Base-by-base conservation (phyloP, 768 basidiomycete genomes). In the Mycena pura region DNA sequence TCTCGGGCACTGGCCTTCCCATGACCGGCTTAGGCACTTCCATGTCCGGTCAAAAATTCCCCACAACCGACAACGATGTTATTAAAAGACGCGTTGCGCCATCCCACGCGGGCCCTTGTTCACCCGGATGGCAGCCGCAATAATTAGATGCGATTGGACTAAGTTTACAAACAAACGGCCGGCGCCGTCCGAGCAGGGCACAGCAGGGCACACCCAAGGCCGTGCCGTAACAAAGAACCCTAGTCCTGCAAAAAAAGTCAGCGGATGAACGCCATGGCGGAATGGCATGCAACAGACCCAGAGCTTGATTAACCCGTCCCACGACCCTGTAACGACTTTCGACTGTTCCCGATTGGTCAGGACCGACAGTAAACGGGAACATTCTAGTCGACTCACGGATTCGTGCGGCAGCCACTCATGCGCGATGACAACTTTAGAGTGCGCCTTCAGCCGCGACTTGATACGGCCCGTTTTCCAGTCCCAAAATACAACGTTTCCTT, bases 401-500 rank as follows among this genome's bases (percentile, higher is more conserved):
- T 99, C 97, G 73, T 99, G 96, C 50, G 96, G 97, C 60, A 99
- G 77, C 97, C 97, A 99, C 71, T 93, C 93, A 70, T 99, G 97
- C 21, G 94, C 86, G 68, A 99, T 98, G 50, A 99, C 93, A n/a
- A 97, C 96, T 77, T 98, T 95, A 13, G 85, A 87, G 74, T 99
- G 97, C 3, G 93, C 94, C 64, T 88, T 87, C 55, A 99, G 76
- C 36, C 93, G 82, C 55, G 91, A 94, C 78, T 96, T 93, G 74
- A 99, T 95, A 64, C 93, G 87, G 2, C 95, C 93, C n/a, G 90
- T 96, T 78, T 97, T 99, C 93, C 94, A 99, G 74, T 99, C 97
- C 97, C 97, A 99, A 76, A 98, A 96, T 3, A 98, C 92, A 40
- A 99, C 83, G 73, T 97, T 95, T 9, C 97, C 97, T 67, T 90